phyloP scores from a whole-genome alignment of 306 rosid genomes.

The Prunus armeniaca region DNA sequence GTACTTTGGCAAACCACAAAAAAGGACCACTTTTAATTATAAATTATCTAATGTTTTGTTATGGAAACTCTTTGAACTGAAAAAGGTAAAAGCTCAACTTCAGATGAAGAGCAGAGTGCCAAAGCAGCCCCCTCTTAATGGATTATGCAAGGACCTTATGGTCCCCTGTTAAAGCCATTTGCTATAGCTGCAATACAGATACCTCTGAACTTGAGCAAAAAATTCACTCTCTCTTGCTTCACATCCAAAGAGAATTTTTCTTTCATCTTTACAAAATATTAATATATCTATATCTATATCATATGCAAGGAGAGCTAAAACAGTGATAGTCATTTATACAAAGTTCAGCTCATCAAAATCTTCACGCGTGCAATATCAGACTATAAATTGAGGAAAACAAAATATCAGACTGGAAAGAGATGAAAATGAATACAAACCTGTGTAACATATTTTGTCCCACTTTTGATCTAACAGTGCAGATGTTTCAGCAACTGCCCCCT shows the following conservation, averaged over 20 bases:
- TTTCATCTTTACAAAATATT: too few relatives aligned
- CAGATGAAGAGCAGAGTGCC: not conserved
- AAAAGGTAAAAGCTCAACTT: not conserved
- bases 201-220: too few relatives aligned
- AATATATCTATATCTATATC: too few relatives aligned
- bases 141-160: not conserved
- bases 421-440: slow-evolving; percentile 53
- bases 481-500: slow-evolving; percentile 87
- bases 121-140: not conserved
- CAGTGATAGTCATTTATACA: not conserved
- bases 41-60: not conserved
- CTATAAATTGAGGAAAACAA: slow-evolving; percentile 14
- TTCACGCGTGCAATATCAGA: slow-evolving; percentile 12
- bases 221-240: too few relatives aligned
- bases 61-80: not conserved
- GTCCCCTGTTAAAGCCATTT: not conserved
- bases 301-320: not conserved
- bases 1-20: not conserved
- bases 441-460: slow-evolving; percentile 98
- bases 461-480: slow-evolving; percentile 82
- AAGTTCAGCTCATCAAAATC: slow-evolving; percentile 2
- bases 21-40: not conserved
- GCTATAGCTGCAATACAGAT: not conserved
- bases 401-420: slow-evolving; percentile 14
- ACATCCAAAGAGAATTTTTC: too few relatives aligned